Evolutionary conservation across 1,139 yeast species (phyloP).

Genomic region (Sporopachydermia cereana): DNA sequence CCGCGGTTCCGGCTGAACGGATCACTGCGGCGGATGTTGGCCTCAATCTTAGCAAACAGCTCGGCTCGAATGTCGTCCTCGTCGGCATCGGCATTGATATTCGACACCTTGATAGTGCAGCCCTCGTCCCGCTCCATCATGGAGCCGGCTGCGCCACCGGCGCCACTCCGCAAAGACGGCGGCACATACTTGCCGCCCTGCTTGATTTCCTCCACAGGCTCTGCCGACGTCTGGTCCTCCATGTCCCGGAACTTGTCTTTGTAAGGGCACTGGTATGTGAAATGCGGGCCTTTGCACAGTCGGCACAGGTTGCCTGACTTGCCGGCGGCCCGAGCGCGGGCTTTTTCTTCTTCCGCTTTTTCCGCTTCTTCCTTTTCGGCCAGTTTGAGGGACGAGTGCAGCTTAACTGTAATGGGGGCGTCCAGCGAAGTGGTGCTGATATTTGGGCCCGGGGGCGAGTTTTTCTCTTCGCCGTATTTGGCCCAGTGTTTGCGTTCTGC

Average conservation of each 20-base stretch:
- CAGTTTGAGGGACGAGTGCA: not conserved
- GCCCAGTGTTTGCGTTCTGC: slow-evolving; percentile 65
- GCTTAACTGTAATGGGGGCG: not conserved
- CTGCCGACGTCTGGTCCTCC: slow-evolving; percentile 25
- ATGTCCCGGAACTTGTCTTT: slow-evolving; percentile 72
- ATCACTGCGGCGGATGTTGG: slow-evolving; percentile 46
- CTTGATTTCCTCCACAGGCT: slow-evolving; percentile 24
- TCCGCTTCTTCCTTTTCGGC: slow-evolving; percentile 37
- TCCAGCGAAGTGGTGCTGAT: slow-evolving; percentile 47
- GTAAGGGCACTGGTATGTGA: slow-evolving; percentile 92
- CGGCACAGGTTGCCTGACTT: slow-evolving; percentile 59
- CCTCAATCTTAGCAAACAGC: slow-evolving; percentile 34
- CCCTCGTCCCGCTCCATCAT: slow-evolving; percentile 47
- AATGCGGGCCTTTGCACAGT: slow-evolving; percentile 89
- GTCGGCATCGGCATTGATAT: slow-evolving; percentile 75
- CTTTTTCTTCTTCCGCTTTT: slow-evolving; percentile 42
- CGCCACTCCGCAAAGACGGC: slow-evolving; percentile 53
- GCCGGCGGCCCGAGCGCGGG: slow-evolving; percentile 33
- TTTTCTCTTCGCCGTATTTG: slow-evolving; percentile 77
- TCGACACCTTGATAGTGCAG: slow-evolving; percentile 83
- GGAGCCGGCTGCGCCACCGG: slow-evolving; percentile 43
- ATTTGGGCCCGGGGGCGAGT: slow-evolving; percentile 77
- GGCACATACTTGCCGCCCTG: slow-evolving; percentile 50
- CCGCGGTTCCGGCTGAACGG: slow-evolving; percentile 35
- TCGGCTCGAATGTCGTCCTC: slow-evolving; percentile 72